Evolutionary conservation across 768 basidiomycete genomes (phyloP), one percentile per base, ranked within the genome.

Genomic region (Hypholoma fasciculare): DNA sequence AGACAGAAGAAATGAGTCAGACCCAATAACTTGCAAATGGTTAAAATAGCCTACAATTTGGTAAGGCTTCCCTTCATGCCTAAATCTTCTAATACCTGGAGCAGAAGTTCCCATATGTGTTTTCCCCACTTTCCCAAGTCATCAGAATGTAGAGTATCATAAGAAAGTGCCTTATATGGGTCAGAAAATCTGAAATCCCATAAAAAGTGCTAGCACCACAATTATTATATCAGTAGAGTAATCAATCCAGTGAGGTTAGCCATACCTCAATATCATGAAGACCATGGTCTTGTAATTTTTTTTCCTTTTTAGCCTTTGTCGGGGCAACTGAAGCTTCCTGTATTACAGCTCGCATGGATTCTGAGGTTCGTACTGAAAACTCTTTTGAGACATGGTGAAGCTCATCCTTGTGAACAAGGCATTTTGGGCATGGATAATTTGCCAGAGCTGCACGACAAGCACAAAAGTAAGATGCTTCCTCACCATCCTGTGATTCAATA

Each of bases 361-460:
- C 34, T 11, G 58, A 48, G 5, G 68, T 71, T 12, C 67, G 60
- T 16, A 51, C 40, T 23, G 40, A 20, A 49, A 65, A 66, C 6
- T 16, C 20, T 8, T 50, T 36, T 7, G 55, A 56, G 14, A 71
- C 56, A 3, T 47, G 11, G 49, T 71, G 61, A n/a, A 70, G 66
- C 30, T 68, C 54, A 3, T 12, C 13, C 17, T 69, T 48, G 3
- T 52, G 43, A 14, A 72, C 69, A 3, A 72, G 67, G 34, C 72
- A 73, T 52, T 67, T 65, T 0, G 69, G 67, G 52, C 72, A 74
- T n/a, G 72, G 72, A 54, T 64, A 54, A 52, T 65, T 66, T 3
- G 72, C 69, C 11, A 44, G 43, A 6, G 67, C 67, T 23, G 67
- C 67, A 1, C 52, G 62, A 49, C 67, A 69, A 5, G 56, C 63